Conservation (phyloP, 129 eudicot genomes). For the Ambrosia trifida region DNA sequence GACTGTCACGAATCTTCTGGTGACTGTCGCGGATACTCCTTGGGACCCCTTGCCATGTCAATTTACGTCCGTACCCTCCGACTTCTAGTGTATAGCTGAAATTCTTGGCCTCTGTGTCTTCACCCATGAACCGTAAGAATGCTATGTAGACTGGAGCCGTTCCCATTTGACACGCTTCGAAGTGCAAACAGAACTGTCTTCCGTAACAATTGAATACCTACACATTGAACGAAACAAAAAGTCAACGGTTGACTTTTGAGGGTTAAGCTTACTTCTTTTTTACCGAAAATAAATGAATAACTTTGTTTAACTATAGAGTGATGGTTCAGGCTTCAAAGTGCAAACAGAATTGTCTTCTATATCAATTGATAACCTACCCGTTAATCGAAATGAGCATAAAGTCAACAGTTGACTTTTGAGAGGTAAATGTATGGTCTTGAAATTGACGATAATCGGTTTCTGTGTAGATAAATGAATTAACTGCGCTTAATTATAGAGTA, state of each 20-base stretch:
- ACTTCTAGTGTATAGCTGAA: constrained; percentile 45
- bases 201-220: constrained; percentile 48
- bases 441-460: no score
- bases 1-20: constrained; percentile 40
- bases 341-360: no score
- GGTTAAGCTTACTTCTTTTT: neutral
- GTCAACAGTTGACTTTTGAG: no score
- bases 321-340: no score
- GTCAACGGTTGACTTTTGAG: neutral
- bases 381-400: no score
- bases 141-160: constrained; percentile 44
- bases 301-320: no score
- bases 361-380: no score
- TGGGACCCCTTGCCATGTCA: constrained; percentile 52
- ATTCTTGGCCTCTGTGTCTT: constrained; percentile 41
- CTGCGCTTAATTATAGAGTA: no score
- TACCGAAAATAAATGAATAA: neutral
- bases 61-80: constrained; percentile 48
- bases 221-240: neutral
- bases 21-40: constrained; percentile 50
- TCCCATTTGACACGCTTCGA: constrained; percentile 43
- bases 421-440: no score
- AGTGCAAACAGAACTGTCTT: constrained; percentile 47
- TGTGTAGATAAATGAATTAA: no score
- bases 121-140: constrained; percentile 44